phyloP scores from a whole-genome alignment of 805 yeast species.

The Ogataea henricii region DNA sequence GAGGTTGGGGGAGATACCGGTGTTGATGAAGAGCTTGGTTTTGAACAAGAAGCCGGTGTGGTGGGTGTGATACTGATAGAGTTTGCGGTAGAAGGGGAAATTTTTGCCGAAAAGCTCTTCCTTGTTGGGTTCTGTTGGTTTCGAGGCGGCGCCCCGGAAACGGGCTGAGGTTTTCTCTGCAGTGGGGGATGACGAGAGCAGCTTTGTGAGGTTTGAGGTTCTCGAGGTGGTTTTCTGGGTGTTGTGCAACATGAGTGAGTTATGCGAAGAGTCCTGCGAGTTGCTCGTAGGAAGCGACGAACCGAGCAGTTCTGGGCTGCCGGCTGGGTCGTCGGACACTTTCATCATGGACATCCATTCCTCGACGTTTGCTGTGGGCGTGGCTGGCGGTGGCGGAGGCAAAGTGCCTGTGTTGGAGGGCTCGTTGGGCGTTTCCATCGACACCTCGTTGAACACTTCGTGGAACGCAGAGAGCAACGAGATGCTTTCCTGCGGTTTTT shows the following conservation, averaged over 20 bases:
- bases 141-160: background rate
- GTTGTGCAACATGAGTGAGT: conserved; percentile 22
- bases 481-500: conserved; percentile 18
- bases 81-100: conserved; percentile 77
- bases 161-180: conserved; percentile 15
- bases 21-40: conserved; percentile 50
- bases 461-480: conserved; percentile 39
- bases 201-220: conserved; percentile 25
- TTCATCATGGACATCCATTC: conserved; percentile 29
- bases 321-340: conserved; percentile 17
- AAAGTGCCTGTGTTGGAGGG: no score
- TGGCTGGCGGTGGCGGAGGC: no score
- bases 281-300: conserved; percentile 20
- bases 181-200: conserved; percentile 27
- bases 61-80: conserved; percentile 55
- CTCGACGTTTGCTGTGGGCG: conserved; percentile 18
- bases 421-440: conserved; percentile 8
- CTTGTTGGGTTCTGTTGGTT: conserved; percentile 34
- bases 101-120: conserved; percentile 75
- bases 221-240: conserved; percentile 20
- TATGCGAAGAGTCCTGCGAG: conserved; percentile 22
- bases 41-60: conserved; percentile 48
- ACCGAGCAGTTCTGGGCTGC: conserved; percentile 10
- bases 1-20: conserved; percentile 65
- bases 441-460: conserved; percentile 36